Conservation (phyloP, 2,329 filamentous ascomycete species). For the Trichoderma guizhouense region DNA sequence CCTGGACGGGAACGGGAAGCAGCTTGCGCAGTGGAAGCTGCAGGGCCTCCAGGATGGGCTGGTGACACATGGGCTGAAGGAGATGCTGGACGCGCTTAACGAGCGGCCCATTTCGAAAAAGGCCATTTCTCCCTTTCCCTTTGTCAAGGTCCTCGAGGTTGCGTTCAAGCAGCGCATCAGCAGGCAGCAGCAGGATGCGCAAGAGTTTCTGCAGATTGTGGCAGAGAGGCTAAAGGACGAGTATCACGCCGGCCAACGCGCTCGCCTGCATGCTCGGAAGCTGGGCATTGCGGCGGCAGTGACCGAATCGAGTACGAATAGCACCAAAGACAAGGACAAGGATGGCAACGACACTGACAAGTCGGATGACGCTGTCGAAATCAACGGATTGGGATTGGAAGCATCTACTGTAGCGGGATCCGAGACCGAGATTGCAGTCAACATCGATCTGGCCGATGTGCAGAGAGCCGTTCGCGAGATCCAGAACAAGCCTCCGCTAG, state of each 20-base stretch:
- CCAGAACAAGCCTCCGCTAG: conserved; percentile 28
- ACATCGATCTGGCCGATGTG: conserved; percentile 2
- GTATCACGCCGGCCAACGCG: conserved; percentile 79
- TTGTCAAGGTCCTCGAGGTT: conserved; percentile 77
- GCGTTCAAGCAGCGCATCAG: conserved; percentile 90
- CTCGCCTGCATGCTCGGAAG: conserved; percentile 55
- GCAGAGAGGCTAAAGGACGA: conserved; percentile 91
- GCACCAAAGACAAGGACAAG: neutral
- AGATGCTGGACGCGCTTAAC: conserved; percentile 87
- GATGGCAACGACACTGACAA: conserved; percentile 3
- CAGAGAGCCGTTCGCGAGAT: conserved; percentile 23
- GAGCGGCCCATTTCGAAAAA: conserved; percentile 92
- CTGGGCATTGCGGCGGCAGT: conserved; percentile 23
- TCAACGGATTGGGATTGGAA: conserved; percentile 19
- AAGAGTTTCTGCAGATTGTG: conserved; percentile 94
- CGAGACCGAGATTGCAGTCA: neutral
- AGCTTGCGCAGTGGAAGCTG: conserved; percentile 57
- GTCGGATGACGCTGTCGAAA: neutral
- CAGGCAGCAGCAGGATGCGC: conserved; percentile 92
- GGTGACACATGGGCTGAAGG: conserved; percentile 84
- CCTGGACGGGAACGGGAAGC: conserved; percentile 37
- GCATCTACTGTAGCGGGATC: conserved; percentile 9
- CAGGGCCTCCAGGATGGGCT: conserved; percentile 72
- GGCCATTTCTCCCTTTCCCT: conserved; percentile 82
- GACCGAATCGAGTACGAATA: neutral